Base-by-base conservation (phyloP, 2,329 filamentous ascomycete genomes). In the Aquanectria penicillioides region DNA sequence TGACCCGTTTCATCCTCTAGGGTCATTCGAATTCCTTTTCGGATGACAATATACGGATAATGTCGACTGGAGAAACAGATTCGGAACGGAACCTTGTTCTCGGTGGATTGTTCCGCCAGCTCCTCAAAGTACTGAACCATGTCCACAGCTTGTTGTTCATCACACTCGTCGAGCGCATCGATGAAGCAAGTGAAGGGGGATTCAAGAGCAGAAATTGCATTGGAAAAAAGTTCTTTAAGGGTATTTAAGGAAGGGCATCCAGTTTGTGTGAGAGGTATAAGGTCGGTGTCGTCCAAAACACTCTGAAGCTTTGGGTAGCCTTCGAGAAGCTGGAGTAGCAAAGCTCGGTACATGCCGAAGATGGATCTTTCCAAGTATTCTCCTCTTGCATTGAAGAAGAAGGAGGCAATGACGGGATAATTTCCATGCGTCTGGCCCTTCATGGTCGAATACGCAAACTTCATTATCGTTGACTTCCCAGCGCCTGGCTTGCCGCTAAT, bases 311-410 rank as follows among this genome's bases (percentile, higher is more conserved):
- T 69, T 0, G 74, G 69, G 1, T 70, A 55, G 1, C 68, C 61
- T 0, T 72, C 20, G 0, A 86, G 67, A 0, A 86, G 66, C 33
- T 86, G 81, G 2, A 72, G 59, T 0, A 86, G 52, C 0, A 87
- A 51, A 0, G 81, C 82, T 3, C 83, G 75, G 60, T 84, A 85
- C 69, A 87, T 76, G 0, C 85, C 84, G 0, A 70, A 22, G 0
- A 75, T 72, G 0, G 81, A 78, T 49, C 73, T 82, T 40, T 86
- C 81, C 2, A 82, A 65, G 2, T 67, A 6, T 0, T 71, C 71
- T 0, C 82, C 82, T 38, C 80, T 69, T 0, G 81, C 81, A 29
- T 83, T 80, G 71, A 85, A 85, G 68, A 84, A 85, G 66, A 83
- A 84, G 0, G 76, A 80, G 0, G 80, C 53, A 0, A 78, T 64